Conservation (phyloP, 306 rosid species). For the Gleditsia sinensis region DNA sequence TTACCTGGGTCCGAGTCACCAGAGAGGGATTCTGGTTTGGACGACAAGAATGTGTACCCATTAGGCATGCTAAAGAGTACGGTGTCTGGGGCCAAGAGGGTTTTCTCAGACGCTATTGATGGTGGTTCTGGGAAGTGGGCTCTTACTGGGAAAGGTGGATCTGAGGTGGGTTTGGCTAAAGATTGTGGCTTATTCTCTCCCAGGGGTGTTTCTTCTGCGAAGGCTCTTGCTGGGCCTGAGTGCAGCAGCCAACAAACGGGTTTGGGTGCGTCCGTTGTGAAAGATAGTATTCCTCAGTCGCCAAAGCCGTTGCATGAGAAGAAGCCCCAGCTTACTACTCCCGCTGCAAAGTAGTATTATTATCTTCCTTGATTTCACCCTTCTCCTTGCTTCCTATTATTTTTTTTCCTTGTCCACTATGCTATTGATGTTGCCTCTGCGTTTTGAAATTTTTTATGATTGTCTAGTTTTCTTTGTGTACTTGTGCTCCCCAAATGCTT, state of each 20-base stretch:
- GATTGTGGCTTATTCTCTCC: constrained; percentile 71
- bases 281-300: constrained; percentile 62
- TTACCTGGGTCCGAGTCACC: constrained; percentile 94
- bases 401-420: too few relatives aligned
- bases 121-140: constrained; percentile 71
- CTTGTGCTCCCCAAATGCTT: not conserved
- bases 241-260: constrained; percentile 45
- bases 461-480: not conserved
- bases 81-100: constrained; percentile 84
- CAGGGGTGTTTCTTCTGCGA: constrained; percentile 42
- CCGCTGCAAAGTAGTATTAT: constrained; percentile 65
- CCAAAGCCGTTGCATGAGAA: constrained; percentile 73
- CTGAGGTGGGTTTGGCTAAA: constrained; percentile 61
- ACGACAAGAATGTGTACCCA: constrained; percentile 36
- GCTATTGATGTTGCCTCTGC: too few relatives aligned
- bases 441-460: too few relatives aligned
- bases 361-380: constrained; percentile 5
- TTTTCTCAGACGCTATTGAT: constrained; percentile 86
- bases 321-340: constrained; percentile 71
- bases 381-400: constrained; percentile 8
- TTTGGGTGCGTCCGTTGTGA: constrained; percentile 41
- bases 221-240: constrained; percentile 46
- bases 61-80: constrained; percentile 44
- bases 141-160: constrained; percentile 67
- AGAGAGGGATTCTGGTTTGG: constrained; percentile 53